Evolutionary conservation across 2,329 filamentous ascomycete species (phyloP).

Genomic region (Fusarium newnesense): DNA sequence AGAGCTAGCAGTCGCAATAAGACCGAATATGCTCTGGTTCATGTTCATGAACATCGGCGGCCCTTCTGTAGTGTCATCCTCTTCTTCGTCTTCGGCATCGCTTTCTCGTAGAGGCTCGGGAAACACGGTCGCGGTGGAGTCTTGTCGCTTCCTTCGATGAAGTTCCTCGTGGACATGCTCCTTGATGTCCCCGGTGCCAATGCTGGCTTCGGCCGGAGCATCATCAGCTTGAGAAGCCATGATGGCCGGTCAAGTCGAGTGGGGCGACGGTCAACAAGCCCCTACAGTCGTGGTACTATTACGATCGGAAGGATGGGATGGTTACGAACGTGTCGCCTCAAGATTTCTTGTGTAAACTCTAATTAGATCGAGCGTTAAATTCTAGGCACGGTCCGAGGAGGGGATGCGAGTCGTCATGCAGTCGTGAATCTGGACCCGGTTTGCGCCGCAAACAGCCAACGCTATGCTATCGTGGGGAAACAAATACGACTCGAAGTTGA

Average conservation of each 20-base stretch:
- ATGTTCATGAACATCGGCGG: slow-evolving; percentile 74
- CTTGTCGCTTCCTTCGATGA: slow-evolving; percentile 56
- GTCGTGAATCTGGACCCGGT: slow-evolving; percentile 24
- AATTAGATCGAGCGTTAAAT: neutral
- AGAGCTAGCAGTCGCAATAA: slow-evolving; percentile 89
- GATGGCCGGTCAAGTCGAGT: slow-evolving; percentile 17
- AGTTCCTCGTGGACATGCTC: slow-evolving; percentile 57
- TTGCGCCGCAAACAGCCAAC: slow-evolving; percentile 35
- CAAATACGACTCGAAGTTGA: slow-evolving; percentile 23
- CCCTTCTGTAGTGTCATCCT: slow-evolving; percentile 57
- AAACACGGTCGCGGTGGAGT: slow-evolving; percentile 53
- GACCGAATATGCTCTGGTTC: slow-evolving; percentile 93
- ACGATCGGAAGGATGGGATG: neutral
- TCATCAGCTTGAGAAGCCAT: slow-evolving; percentile 38
- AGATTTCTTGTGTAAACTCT: neutral
- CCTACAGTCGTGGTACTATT: neutral
- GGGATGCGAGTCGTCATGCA: slow-evolving; percentile 13
- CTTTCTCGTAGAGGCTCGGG: slow-evolving; percentile 64
- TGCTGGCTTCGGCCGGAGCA: slow-evolving; percentile 33
- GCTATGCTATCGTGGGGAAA: slow-evolving; percentile 27
- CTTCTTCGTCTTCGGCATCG: slow-evolving; percentile 60
- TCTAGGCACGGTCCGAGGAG: neutral
- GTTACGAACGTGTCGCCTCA: neutral
- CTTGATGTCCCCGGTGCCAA: slow-evolving; percentile 50
- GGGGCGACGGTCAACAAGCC: slow-evolving; percentile 15